Percentiles rank a stretch among this genome's conserved stretches.
Evolutionary conservation across 768 basidiomycete species (phyloP).

Genomic region (Piloderma croceum): DNA sequence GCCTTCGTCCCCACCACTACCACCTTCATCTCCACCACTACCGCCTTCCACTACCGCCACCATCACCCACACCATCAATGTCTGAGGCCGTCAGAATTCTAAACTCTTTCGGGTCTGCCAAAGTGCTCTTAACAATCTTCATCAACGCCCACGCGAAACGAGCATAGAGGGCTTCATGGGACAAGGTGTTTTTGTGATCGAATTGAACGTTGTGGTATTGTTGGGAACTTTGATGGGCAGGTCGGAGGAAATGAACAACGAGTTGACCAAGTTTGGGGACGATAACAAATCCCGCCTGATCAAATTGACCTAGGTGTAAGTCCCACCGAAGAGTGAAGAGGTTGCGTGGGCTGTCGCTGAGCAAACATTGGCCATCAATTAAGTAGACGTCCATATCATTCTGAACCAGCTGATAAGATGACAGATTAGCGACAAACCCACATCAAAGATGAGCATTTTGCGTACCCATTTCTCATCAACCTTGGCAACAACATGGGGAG

Average conservation of each 20-base stretch:
- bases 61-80: too few relatives aligned
- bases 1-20: too few relatives aligned
- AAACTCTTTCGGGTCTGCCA: neutral
- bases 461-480: slow-evolving; percentile 5
- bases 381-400: slow-evolving; percentile 11
- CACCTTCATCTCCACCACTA: too few relatives aligned
- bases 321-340: slow-evolving; percentile 13
- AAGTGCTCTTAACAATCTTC: slow-evolving; percentile 4
- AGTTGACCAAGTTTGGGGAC: slow-evolving; percentile 12
- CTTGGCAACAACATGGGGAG: slow-evolving; percentile 9
- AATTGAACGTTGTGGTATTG: slow-evolving; percentile 9
- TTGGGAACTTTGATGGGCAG: slow-evolving; percentile 1
- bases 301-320: slow-evolving; percentile 9
- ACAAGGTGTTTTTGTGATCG: slow-evolving; percentile 7
- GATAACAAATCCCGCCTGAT: slow-evolving; percentile 10
- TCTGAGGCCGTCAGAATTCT: too few relatives aligned
- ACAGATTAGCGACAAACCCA: slow-evolving; percentile 1
- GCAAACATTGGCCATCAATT: slow-evolving; percentile 1
- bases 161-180: slow-evolving; percentile 11
- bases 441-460: slow-evolving; percentile 3
- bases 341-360: slow-evolving; percentile 6
- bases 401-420: slow-evolving; percentile 6
- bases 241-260: slow-evolving; percentile 10
- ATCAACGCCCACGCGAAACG: slow-evolving; percentile 15
- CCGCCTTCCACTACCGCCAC: too few relatives aligned